Conservation (phyloP, 2,329 filamentous ascomycete species). For the Myriosclerotinia curreyana region DNA sequence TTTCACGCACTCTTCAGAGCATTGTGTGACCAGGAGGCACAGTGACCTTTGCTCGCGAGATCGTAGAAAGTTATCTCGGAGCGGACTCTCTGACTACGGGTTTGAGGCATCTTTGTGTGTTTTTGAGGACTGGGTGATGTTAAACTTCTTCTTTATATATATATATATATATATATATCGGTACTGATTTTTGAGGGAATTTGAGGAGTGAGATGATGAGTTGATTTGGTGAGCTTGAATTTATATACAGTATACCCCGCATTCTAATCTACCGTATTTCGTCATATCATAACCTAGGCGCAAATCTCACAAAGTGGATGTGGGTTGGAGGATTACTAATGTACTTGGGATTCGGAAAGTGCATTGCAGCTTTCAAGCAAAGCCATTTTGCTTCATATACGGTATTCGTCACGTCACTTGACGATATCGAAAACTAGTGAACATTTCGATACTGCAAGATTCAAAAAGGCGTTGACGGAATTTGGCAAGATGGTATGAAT, state of each 20-base stretch:
- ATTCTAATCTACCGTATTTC: not conserved
- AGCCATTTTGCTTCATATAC: not conserved
- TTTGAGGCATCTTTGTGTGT: not conserved
- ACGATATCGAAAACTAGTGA: not conserved
- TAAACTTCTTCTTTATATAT: not conserved
- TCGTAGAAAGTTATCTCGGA: conserved; percentile 56
- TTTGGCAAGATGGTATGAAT: not conserved
- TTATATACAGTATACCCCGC: conserved; percentile 1
- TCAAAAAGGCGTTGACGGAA: not conserved
- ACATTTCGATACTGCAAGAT: no score
- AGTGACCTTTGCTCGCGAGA: conserved; percentile 52
- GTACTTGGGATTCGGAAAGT: no score
- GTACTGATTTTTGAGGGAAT: not conserved
- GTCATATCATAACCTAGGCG: not conserved
- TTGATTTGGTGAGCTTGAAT: not conserved
- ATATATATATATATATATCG: no score
- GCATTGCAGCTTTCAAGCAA: no score
- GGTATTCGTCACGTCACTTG: no score
- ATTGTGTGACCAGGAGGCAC: conserved; percentile 61
- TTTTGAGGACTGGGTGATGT: no score
- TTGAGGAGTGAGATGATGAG: no score
- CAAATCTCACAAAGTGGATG: not conserved
- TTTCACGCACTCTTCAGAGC: conserved; percentile 62
- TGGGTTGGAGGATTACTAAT: not conserved
- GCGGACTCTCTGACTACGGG: not conserved